These are phyloP conservation scores for Sporobolomyces roseus DNA, from an alignment of 768 basidiomycete genomes.

Conservation along the genomic window DNA sequence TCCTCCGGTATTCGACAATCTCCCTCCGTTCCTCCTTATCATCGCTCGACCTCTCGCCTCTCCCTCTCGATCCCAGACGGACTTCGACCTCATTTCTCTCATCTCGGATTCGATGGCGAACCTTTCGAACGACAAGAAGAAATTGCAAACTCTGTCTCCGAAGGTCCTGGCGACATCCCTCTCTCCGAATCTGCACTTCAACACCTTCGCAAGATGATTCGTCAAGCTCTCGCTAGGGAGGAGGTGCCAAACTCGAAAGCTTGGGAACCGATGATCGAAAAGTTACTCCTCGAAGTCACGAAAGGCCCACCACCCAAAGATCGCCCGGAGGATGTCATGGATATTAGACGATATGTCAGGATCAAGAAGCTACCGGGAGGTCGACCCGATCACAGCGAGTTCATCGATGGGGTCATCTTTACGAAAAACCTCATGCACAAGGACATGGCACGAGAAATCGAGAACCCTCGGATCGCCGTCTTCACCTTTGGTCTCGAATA, in stretches of 20 bases:
- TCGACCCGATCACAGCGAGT: constrained; percentile 85
- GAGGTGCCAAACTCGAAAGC: constrained; percentile 73
- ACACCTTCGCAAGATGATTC: constrained; percentile 83
- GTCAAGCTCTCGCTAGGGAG: constrained; percentile 81
- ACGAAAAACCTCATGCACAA: constrained; percentile 98
- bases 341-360: constrained; percentile 89
- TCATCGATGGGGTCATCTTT: constrained; percentile 92
- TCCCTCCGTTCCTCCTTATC: constrained; percentile 12
- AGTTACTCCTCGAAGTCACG: constrained; percentile 77
- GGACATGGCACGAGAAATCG: constrained; percentile 75
- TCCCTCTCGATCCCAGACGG: neutral
- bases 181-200: constrained; percentile 80
- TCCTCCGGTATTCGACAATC: constrained; percentile 1
- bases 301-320: constrained; percentile 58
- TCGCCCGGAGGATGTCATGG: constrained; percentile 70
- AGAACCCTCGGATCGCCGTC: constrained; percentile 90
- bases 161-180: constrained; percentile 46
- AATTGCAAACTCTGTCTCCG: neutral
- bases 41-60: constrained; percentile 18
- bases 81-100: neutral
- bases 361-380: constrained; percentile 99
- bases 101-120: neutral
- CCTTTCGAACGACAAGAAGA: neutral
- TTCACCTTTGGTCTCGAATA: constrained; percentile 73
- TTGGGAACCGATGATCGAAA: constrained; percentile 82